These are phyloP conservation scores for Antarctomyces pellizariae DNA, from an alignment of 495 filamentous ascomycete species.

Conservation along the genomic window DNA sequence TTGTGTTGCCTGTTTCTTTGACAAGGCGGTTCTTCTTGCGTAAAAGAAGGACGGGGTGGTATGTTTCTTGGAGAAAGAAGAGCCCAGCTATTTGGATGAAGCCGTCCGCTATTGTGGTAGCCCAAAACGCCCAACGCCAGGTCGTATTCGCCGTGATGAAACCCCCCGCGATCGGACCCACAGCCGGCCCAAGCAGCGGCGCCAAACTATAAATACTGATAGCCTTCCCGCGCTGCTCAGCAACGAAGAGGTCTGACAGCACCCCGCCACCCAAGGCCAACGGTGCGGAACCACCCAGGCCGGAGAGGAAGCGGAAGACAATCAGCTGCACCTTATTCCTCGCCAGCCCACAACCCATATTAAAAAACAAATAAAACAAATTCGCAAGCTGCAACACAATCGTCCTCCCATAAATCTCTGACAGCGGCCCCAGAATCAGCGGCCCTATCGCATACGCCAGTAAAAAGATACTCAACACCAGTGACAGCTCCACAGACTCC, in stretches of 20 bases:
- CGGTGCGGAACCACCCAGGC: conserved; percentile 24
- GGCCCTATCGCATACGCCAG: conserved; percentile 46
- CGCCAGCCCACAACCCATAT: conserved; percentile 30
- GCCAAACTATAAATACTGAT: conserved; percentile 39
- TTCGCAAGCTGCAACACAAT: conserved; percentile 27
- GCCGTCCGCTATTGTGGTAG: conserved; percentile 35
- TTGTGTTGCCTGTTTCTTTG: conserved; percentile 37
- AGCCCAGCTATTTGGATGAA: conserved; percentile 38
- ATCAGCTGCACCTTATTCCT: conserved; percentile 28
- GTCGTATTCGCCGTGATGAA: conserved; percentile 45
- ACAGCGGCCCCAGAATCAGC: conserved; percentile 34
- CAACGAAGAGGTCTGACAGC: conserved; percentile 34
- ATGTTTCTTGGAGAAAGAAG: conserved; percentile 48
- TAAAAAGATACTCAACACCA: conserved; percentile 50
- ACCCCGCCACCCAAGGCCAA: conserved; percentile 35
- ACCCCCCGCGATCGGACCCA: conserved; percentile 38
- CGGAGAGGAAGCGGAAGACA: conserved; percentile 31
- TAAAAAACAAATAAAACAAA: conserved; percentile 31
- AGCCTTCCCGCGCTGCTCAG: conserved; percentile 40
- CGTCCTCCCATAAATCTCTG: conserved; percentile 39
- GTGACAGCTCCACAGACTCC: conserved; percentile 25
- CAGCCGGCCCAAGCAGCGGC: conserved; percentile 40
- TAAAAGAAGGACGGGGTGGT: conserved; percentile 35
- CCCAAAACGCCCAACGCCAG: conserved; percentile 51
- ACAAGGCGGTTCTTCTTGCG: conserved; percentile 31